Evolutionary conservation across 495 filamentous ascomycete genomes (phyloP).

Genomic region (Penicillium desertorum): DNA sequence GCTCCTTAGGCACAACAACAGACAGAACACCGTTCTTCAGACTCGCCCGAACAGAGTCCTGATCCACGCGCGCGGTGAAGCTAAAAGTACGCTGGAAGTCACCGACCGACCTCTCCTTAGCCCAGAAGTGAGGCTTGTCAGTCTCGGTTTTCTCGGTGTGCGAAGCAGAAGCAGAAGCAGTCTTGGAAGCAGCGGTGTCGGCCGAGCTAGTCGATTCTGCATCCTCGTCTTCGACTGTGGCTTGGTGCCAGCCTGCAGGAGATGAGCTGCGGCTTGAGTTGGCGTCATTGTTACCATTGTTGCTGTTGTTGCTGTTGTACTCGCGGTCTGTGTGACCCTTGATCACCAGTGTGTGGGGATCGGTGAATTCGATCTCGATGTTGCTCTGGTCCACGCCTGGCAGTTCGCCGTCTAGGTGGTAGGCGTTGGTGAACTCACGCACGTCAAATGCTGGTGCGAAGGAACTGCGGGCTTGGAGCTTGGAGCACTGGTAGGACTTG

Average conservation of each 20-base stretch:
- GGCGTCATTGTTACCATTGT: constrained; percentile 5
- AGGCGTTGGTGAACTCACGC: constrained; percentile 62
- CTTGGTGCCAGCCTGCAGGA: constrained; percentile 34
- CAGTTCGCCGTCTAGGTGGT: constrained; percentile 85
- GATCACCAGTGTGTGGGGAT: constrained; percentile 72
- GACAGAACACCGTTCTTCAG: constrained; percentile 74
- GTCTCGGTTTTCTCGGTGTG: constrained; percentile 23
- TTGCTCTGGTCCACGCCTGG: constrained; percentile 78
- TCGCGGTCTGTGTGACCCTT: constrained; percentile 64
- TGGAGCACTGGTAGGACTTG: constrained; percentile 7
- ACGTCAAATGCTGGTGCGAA: constrained; percentile 83
- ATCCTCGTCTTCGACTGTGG: constrained; percentile 60
- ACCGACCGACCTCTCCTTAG: constrained; percentile 75
- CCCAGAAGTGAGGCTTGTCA: constrained; percentile 64
- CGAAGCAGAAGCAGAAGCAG: constrained; percentile 6
- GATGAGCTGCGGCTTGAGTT: constrained; percentile 6
- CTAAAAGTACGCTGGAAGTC: constrained; percentile 76
- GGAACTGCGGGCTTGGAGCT: constrained; percentile 30
- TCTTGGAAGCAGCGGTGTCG: constrained; percentile 10
- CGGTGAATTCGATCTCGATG: constrained; percentile 80
- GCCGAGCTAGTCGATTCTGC: constrained; percentile 15
- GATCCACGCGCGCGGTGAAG: constrained; percentile 73
- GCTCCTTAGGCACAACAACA: constrained; percentile 74
- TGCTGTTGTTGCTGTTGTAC: constrained; percentile 36
- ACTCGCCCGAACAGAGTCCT: constrained; percentile 71